Base-by-base conservation (phyloP, 129 eudicot species). In the Calendula officinalis region DNA sequence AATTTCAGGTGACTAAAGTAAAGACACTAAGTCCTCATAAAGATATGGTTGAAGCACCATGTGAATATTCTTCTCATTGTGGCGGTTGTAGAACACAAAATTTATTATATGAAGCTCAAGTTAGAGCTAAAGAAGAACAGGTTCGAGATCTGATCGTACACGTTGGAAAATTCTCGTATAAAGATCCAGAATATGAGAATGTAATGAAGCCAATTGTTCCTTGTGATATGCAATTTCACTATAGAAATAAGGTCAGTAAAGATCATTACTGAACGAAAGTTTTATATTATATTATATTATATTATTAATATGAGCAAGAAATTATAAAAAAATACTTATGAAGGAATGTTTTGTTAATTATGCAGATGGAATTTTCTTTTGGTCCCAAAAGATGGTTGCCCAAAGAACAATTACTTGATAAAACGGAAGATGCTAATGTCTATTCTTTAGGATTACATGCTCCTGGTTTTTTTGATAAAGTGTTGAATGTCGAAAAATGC, bases 281-380 rank as follows among this genome's bases (percentile, higher is more conserved):
- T n/a, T n/a, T n/a, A n/a, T n/a, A n/a, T n/a, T n/a, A n/a, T n/a
- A n/a, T n/a, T n/a, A 11, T 42, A 13, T 42, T 62, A 33, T 43
- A 44, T 44, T 30, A 43, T 61, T 43, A 1, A 62, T 12, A 62
- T 22, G 8, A 62, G 40, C 67, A 27, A 62, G 53, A 62, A 43
- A 22, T 17, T 61, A 2, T 12, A 61, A 68, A 56, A 17, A 68
- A 61, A 59, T 40, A 50, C 27, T 3, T 22, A 22, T 38, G 36
- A 71, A 61, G 4, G 7, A 71, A 37, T 5, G 37, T 32, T 70
- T 32, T 40, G 33, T 38, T 59, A 68, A 33, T 48, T 64, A 56
- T 78, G 80, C 69, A 91, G 96, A 92, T 92, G 98, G 98, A 92
- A 65, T 92, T 92, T 74, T 92, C 98, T 33, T 88, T 92, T 62